Conservation (phyloP, 257 asterid genomes). For the Osmanthus fragrans region DNA sequence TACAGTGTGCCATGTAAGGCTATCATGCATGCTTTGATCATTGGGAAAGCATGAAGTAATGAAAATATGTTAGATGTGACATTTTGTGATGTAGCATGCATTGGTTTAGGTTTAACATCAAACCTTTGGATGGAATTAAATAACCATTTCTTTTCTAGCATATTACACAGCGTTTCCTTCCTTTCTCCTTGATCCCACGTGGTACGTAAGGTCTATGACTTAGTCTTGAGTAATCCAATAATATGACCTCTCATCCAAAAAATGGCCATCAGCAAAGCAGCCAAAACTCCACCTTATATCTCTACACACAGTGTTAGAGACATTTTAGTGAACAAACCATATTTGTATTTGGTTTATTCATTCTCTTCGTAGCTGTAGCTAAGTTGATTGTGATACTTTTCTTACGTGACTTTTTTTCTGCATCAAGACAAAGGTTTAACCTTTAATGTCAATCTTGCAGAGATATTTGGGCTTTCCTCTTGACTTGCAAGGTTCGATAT, state of each 20-base stretch:
- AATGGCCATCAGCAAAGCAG: background rate
- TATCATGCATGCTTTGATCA: background rate
- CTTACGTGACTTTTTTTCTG: slow-evolving; percentile 7
- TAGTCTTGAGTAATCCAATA: background rate
- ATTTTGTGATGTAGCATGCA: background rate
- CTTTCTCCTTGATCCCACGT: no score
- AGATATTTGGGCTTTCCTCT: slow-evolving; percentile 94
- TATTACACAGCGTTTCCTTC: no score
- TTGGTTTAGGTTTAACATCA: background rate
- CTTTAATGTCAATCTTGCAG: slow-evolving; percentile 50
- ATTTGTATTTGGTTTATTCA: background rate
- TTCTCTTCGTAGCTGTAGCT: background rate
- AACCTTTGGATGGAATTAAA: background rate
- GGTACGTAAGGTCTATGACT: no score
- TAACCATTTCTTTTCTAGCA: no score
- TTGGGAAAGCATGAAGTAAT: slow-evolving; percentile 1
- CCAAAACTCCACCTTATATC: background rate
- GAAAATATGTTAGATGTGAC: background rate
- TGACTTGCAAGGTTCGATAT: slow-evolving; percentile 84
- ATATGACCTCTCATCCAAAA: background rate
- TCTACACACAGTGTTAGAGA: background rate
- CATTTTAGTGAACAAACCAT: background rate
- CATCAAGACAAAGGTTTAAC: slow-evolving; percentile 17
- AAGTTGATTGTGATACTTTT: background rate
- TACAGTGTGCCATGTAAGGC: background rate